These are phyloP conservation scores for Paraconiothyrium brasiliense DNA, from an alignment of 2,329 filamentous ascomycete species.

Conservation along the genomic window DNA sequence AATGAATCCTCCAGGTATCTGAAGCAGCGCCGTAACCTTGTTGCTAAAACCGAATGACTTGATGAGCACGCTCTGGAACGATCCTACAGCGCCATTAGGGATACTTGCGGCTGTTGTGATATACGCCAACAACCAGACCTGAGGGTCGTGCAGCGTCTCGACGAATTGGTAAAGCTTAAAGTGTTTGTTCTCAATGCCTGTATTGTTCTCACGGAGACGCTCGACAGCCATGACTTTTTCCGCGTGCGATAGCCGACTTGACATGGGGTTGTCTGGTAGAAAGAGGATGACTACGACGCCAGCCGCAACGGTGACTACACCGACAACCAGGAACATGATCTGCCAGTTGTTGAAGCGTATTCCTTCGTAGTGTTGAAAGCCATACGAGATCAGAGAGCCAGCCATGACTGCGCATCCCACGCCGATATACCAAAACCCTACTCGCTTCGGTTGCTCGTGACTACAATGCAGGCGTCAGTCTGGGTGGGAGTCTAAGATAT, in stretches of 20 bases:
- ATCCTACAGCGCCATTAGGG: conserved; percentile 50
- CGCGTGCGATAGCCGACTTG: conserved; percentile 39
- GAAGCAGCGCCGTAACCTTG: conserved; percentile 60
- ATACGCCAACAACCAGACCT: conserved; percentile 49
- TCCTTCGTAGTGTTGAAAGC: conserved; percentile 35
- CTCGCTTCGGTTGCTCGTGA: conserved; percentile 45
- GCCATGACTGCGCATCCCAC: conserved; percentile 39
- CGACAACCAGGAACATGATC: conserved; percentile 36
- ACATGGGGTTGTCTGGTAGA: conserved; percentile 53
- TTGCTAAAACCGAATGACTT: conserved; percentile 58
- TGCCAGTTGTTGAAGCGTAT: conserved; percentile 29
- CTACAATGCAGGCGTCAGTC: conserved; percentile 11
- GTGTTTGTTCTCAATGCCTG: conserved; percentile 59
- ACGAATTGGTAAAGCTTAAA: conserved; percentile 55
- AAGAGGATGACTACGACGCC: conserved; percentile 43
- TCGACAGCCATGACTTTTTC: conserved; percentile 46
- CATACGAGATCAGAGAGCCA: conserved; percentile 30
- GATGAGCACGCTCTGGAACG: conserved; percentile 38
- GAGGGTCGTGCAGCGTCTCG: conserved; percentile 54
- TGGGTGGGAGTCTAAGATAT: too few species aligned
- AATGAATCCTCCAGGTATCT: conserved; percentile 27
- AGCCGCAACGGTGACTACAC: conserved; percentile 25
- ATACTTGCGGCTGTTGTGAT: conserved; percentile 26
- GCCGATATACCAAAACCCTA: conserved; percentile 42
- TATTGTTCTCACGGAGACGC: conserved; percentile 56